Evolutionary conservation across 352 stramenopile species (phyloP), one percentile per base, ranked within the genome.

Genomic region (Lagenidium sp.): DNA sequence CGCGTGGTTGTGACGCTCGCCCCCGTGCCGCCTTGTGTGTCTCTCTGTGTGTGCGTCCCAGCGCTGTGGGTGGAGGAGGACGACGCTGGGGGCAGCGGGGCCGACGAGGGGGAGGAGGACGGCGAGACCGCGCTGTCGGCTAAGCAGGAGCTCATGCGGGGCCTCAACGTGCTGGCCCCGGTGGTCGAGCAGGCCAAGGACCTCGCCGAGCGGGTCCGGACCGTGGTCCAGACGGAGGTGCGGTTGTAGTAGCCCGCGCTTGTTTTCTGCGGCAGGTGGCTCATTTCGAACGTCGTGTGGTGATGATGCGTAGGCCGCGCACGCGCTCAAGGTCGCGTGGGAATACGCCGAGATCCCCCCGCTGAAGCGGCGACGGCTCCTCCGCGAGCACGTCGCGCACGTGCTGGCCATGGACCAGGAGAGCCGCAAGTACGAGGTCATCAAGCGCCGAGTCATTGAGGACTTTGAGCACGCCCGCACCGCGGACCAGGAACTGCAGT

Each of bases 11-110:
- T 11, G 13, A 21, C 19, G 28, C n/a, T n/a, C n/a, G n/a, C n/a
- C n/a, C n/a, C n/a, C n/a, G n/a, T n/a, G n/a, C n/a, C n/a, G n/a
- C n/a, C n/a, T n/a, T n/a, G n/a, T n/a, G 38, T 37, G 32, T 12
- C 38, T 18, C 1, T 15, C 6, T 20, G n/a, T 47, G 29, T 11
- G 2, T 23, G 13, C 16, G 35, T 24, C 36, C 3, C 16, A 89
- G 77, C 76, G 26, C 52, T 90, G 13, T 90, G 77, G 77, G 55
- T 66, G 1, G 63, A 84, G 20, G 74, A 90, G 41, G 77, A 87
- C 26, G n/a, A n/a, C n/a, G n/a, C n/a, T n/a, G 59, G 64, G 3
- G 70, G 46, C 4, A 32, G 28, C 28, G n/a, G n/a, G n/a, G 74
- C 76, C 35, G 57, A 64, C 1, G 70, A 54, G 3, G 53, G 31